Evolutionary conservation across 139 green algal species (phyloP).

Genomic region (Chlorella vulgaris): DNA sequence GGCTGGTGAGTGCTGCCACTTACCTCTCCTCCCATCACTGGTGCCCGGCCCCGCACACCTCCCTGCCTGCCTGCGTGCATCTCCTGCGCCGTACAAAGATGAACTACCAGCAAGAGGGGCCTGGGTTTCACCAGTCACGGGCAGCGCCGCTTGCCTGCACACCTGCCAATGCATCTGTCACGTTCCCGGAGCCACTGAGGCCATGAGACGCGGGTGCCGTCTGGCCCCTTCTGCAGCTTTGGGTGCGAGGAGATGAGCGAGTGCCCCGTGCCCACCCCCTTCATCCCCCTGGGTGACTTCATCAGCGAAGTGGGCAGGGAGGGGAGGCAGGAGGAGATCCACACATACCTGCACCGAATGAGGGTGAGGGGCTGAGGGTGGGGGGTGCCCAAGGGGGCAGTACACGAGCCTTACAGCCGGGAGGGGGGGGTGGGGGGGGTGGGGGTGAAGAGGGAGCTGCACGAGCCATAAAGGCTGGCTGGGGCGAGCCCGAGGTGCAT

Average conservation of each 20-base stretch:
- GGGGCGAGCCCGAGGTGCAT: no score
- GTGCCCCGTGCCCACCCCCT: constrained; percentile 60
- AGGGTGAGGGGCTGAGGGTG: not conserved
- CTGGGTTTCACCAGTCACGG: no score
- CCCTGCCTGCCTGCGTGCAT: no score
- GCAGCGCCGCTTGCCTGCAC: no score
- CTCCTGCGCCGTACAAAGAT: no score
- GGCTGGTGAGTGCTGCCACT: constrained; percentile 51
- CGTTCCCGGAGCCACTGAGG: no score
- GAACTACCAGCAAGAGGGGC: no score
- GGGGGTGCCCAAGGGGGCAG: not conserved
- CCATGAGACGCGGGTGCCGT: not conserved
- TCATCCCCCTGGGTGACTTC: constrained; percentile 68
- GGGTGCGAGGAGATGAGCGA: constrained; percentile 65
- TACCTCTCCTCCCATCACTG: no score
- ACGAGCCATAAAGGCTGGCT: no score
- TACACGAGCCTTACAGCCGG: not conserved
- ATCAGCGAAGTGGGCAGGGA: constrained; percentile 54
- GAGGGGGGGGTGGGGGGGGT: not conserved
- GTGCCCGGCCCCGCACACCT: no score
- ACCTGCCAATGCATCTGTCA: no score
- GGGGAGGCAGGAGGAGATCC: constrained; percentile 32
- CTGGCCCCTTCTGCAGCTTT: constrained; percentile 29
- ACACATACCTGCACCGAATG: constrained; percentile 71
- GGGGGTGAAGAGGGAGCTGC: no score